Evolutionary conservation across 176 grass and related monocot species (phyloP).

Genomic region (Pontederia paniculata): DNA sequence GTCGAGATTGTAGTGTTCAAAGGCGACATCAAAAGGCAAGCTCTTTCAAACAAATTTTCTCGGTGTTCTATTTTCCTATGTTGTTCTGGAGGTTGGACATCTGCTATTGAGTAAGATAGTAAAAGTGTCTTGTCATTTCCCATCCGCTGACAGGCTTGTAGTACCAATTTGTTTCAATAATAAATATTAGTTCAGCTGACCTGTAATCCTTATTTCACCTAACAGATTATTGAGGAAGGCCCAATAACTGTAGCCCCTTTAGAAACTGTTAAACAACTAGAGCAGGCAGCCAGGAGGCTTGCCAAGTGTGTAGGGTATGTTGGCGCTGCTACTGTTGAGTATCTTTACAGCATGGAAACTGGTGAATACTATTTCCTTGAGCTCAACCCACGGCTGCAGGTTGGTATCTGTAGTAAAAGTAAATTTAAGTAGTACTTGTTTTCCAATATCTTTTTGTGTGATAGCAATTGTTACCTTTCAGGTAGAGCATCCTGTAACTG

Average conservation of each 20-base stretch:
- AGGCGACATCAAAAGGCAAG: conserved; percentile 97
- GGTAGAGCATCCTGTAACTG: conserved; percentile 96
- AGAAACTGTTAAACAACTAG: conserved; percentile 65
- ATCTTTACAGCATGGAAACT: conserved; percentile 98
- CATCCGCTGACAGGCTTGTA: too few relatives aligned
- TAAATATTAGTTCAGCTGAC: too few relatives aligned
- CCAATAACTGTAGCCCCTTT: conserved; percentile 82
- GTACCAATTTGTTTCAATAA: too few relatives aligned
- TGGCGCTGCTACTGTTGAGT: conserved; percentile 94
- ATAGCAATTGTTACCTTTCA: conserved; percentile 8
- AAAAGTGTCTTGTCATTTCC: too few relatives aligned
- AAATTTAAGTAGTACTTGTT: neutral
- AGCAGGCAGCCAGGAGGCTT: conserved; percentile 92
- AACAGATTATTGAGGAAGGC: conserved; percentile 97
- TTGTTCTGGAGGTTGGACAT: too few relatives aligned
- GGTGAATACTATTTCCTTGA: conserved; percentile 97
- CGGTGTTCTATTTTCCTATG: neutral
- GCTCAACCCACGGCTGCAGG: conserved; percentile 93
- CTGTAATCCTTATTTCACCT: neutral
- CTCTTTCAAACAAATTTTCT: conserved; percentile 1
- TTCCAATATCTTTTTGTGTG: conserved; percentile 1
- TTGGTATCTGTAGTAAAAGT: conserved; percentile 19
- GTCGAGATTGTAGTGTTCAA: conserved; percentile 98
- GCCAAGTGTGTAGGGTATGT: conserved; percentile 84
- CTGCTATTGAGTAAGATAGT: too few relatives aligned